phyloP scores from a whole-genome alignment of 768 basidiomycete genomes.

The Asterophora lycoperdoides region DNA sequence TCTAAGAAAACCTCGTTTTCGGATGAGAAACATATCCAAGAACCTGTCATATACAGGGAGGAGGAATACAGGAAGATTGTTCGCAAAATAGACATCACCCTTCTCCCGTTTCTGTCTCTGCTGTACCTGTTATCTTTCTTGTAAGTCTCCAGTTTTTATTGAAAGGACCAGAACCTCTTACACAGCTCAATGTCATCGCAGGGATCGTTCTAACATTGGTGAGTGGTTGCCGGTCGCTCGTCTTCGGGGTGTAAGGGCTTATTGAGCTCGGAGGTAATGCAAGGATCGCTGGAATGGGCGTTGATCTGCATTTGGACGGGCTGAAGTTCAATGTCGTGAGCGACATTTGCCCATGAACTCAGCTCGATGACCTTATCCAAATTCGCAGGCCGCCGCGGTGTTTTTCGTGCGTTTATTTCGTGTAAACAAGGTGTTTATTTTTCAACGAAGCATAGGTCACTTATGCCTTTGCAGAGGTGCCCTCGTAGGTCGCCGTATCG shows the following conservation, averaged over 20 bases:
- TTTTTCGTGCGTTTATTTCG: conserved; percentile 25
- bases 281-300: conserved; percentile 30
- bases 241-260: no score
- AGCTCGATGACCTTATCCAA: not conserved
- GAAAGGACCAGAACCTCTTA: not conserved
- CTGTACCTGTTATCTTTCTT: conserved; percentile 44
- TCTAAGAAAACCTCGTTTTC: conserved; percentile 7
- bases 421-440: not conserved
- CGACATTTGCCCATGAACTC: not conserved
- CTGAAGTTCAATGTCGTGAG: conserved; percentile 33
- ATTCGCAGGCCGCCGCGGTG: conserved; percentile 28
- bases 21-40: conserved; percentile 1
- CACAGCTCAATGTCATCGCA: no score
- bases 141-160: conserved; percentile 24
- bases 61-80: conserved; percentile 25
- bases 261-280: conserved; percentile 23
- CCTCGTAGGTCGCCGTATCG: conserved; percentile 22
- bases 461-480: conserved; percentile 31
- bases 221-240: no score
- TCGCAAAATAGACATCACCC: conserved; percentile 41
- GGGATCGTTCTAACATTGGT: no score
- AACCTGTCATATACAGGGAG: conserved; percentile 13
- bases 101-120: conserved; percentile 41
- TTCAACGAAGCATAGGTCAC: conserved; percentile 20
- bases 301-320: conserved; percentile 26